A percentile compares a stretch with the other conserved stretches of the same genome.
These are phyloP conservation scores for Lachnellula subtilissima DNA, from an alignment of 2,329 filamentous ascomycete species.

Conservation along the genomic window DNA sequence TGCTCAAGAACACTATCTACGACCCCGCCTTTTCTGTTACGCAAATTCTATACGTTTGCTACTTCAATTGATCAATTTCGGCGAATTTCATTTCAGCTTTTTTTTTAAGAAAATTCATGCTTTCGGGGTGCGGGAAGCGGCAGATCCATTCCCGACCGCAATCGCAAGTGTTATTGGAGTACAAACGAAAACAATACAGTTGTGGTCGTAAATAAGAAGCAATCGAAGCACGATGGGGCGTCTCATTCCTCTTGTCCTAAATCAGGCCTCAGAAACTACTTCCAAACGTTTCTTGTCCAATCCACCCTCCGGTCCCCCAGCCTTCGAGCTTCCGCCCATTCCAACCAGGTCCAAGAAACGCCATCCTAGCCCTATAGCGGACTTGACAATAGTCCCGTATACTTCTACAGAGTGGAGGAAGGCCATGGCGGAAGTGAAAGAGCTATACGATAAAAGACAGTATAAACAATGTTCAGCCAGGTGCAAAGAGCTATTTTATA, in stretches of 20 bases:
- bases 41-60: background rate
- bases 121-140: background rate
- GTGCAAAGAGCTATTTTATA: constrained; percentile 27
- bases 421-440: constrained; percentile 29
- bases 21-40: background rate
- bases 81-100: background rate
- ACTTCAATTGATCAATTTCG: background rate
- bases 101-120: background rate
- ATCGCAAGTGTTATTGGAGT: background rate
- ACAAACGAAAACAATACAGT: constrained; percentile 9
- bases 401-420: constrained; percentile 25
- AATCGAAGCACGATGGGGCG: constrained; percentile 12
- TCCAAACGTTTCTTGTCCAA: background rate
- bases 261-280: constrained; percentile 1
- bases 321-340: background rate
- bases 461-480: constrained; percentile 29
- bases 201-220: background rate
- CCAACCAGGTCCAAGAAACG: constrained; percentile 3
- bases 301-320: constrained; percentile 4
- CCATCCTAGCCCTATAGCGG: constrained; percentile 16
- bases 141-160: background rate
- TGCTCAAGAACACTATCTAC: background rate
- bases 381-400: constrained; percentile 22
- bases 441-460: constrained; percentile 24
- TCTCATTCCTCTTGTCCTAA: constrained; percentile 20